phyloP scores from a whole-genome alignment of 2,329 filamentous ascomycete species.

The Phyllosticta capitalensis region DNA sequence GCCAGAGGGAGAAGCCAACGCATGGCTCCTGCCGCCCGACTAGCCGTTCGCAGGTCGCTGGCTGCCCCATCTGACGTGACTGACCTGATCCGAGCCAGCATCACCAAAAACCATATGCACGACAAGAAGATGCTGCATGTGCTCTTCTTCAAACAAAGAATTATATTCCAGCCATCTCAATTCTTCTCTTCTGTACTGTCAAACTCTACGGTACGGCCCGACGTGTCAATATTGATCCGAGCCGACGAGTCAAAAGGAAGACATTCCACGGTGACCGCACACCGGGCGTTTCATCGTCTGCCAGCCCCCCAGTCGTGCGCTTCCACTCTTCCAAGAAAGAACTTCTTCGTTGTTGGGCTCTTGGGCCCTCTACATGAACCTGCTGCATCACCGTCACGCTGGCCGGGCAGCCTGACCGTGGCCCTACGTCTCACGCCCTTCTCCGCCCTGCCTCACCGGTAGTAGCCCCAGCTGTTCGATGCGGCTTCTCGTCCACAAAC shows the following conservation, averaged over 20 bases:
- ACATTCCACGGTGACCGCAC: too few species aligned
- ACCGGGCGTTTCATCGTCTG: not conserved
- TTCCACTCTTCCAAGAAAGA: too few species aligned
- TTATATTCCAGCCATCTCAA: too few species aligned
- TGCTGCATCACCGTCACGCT: not conserved
- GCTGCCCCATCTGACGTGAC: conserved; percentile 9
- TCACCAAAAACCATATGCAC: too few species aligned
- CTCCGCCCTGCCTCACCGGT: not conserved
- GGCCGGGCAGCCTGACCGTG: not conserved
- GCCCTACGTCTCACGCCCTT: not conserved
- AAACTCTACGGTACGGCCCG: not conserved
- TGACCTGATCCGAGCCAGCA: conserved; percentile 10
- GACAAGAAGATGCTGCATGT: too few species aligned
- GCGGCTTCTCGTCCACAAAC: not conserved
- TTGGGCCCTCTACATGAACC: too few species aligned
- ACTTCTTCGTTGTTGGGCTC: too few species aligned
- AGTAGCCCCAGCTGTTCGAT: too few species aligned
- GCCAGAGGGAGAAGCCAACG: not conserved
- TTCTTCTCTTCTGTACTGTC: not conserved
- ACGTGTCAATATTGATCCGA: not conserved
- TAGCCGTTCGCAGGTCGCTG: conserved; percentile 4
- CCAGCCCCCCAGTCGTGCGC: not conserved
- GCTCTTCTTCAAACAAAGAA: too few species aligned
- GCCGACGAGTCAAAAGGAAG: too few species aligned
- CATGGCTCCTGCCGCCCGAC: conserved; percentile 10